phyloP scores from a whole-genome alignment of 148 eudicot species.

The Rhododendron griersonianum region DNA sequence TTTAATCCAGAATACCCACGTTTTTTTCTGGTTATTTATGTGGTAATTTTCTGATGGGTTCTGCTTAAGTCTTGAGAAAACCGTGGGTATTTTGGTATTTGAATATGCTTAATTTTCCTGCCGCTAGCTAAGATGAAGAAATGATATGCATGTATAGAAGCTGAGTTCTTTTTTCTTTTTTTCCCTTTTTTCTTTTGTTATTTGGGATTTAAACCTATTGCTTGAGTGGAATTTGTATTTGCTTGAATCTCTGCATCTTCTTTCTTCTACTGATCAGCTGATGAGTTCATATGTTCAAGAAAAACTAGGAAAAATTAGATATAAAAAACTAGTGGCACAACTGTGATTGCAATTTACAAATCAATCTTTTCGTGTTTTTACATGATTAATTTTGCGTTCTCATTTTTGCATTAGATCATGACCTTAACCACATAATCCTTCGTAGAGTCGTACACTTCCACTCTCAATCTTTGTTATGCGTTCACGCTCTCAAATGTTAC shows the following conservation, averaged over 20 bases:
- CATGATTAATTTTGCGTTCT: not conserved
- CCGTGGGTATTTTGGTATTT: slow-evolving; percentile 82
- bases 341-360: not conserved
- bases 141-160: slow-evolving; percentile 18
- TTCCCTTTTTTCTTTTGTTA: not conserved
- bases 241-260: not conserved
- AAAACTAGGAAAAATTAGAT: not conserved
- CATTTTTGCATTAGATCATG: not conserved
- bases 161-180: not conserved
- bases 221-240: not conserved
- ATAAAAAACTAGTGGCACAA: not conserved
- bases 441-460: not conserved
- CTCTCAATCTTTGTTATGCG: too few relatives aligned
- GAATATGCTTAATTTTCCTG: not conserved
- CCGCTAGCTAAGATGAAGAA: slow-evolving; percentile 5
- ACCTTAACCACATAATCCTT: not conserved
- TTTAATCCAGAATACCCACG: slow-evolving; percentile 70
- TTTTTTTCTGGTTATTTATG: slow-evolving; percentile 36
- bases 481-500: not conserved
- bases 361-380: not conserved
- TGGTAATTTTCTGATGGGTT: not conserved
- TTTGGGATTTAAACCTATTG: not conserved
- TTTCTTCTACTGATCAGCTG: not conserved
- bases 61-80: slow-evolving; percentile 39
- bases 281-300: not conserved